These are phyloP conservation scores for Raffaelea albimanens DNA, from an alignment of 2,329 filamentous ascomycete species.

Conservation along the genomic window DNA sequence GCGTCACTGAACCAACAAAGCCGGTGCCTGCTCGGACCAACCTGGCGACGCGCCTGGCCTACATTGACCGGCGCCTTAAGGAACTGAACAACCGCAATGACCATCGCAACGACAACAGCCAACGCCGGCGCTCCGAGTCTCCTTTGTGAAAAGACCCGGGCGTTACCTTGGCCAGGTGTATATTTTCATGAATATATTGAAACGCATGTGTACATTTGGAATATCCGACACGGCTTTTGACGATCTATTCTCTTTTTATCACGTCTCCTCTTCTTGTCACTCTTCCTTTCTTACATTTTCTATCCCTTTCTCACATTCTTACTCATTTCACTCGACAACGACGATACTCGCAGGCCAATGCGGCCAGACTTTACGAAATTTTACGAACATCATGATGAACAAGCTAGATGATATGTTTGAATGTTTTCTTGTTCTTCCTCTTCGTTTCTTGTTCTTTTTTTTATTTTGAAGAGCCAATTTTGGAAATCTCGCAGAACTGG, in stretches of 20 bases:
- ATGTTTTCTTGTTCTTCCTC: neutral
- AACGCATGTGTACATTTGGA: slow-evolving; percentile 1
- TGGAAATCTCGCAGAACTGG: too few species aligned
- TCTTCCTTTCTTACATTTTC: slow-evolving; percentile 5
- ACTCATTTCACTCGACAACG: neutral
- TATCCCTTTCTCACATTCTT: neutral
- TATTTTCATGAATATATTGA: neutral
- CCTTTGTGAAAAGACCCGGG: slow-evolving; percentile 28
- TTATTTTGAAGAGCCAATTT: neutral
- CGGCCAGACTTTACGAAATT: neutral
- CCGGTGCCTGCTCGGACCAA: slow-evolving; percentile 29
- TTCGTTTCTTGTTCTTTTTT: neutral
- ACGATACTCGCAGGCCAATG: too few species aligned
- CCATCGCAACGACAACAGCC: neutral
- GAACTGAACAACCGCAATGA: slow-evolving; percentile 38
- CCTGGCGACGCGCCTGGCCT: slow-evolving; percentile 42
- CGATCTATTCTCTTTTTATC: slow-evolving; percentile 5
- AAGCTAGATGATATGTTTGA: neutral
- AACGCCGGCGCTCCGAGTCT: slow-evolving; percentile 37
- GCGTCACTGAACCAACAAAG: slow-evolving; percentile 15
- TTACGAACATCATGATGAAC: neutral
- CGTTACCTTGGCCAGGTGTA: neutral
- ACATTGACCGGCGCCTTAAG: slow-evolving; percentile 48
- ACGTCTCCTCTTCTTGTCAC: slow-evolving; percentile 7
- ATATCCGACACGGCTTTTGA: too few species aligned